Conservation (phyloP, 768 basidiomycete species). For the Suillus subluteus region DNA sequence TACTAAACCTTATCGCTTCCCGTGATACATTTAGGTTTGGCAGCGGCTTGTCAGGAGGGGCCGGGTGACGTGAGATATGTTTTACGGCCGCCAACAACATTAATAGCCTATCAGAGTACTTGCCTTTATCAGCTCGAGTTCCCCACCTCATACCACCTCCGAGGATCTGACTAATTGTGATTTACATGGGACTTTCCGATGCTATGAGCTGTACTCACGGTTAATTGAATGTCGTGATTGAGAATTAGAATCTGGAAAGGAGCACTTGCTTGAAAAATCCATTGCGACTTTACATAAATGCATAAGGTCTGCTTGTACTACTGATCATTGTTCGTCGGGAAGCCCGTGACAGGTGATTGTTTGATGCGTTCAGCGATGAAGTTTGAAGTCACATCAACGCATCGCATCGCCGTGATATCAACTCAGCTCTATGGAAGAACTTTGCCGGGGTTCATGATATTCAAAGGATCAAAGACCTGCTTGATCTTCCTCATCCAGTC, state of each 20-base stretch:
- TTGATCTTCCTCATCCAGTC: constrained; percentile 92
- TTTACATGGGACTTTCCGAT: constrained; percentile 10
- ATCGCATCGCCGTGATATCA: background rate
- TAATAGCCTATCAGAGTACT: background rate
- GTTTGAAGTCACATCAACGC: background rate
- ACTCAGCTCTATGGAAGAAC: constrained; percentile 47
- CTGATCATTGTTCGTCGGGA: background rate
- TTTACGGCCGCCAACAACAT: background rate
- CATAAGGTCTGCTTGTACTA: background rate
- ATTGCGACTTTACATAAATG: background rate
- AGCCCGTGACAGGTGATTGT: background rate
- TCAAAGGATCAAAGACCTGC: constrained; percentile 82
- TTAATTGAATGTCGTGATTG: background rate
- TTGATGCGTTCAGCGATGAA: background rate
- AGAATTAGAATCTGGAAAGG: background rate
- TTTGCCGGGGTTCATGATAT: constrained; percentile 94
- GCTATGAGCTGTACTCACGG: constrained; percentile 7
- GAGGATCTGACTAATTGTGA: constrained; percentile 21
- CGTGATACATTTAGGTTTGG: constrained; percentile 5
- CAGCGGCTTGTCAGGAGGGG: background rate
- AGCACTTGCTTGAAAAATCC: background rate
- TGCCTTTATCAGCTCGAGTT: background rate
- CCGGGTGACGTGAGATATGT: background rate
- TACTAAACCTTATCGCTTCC: background rate
- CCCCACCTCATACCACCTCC: constrained; percentile 6